Evolutionary conservation across 1,284 basidiomycete species (phyloP).

Genomic region (Ceratobasidium sp.): DNA sequence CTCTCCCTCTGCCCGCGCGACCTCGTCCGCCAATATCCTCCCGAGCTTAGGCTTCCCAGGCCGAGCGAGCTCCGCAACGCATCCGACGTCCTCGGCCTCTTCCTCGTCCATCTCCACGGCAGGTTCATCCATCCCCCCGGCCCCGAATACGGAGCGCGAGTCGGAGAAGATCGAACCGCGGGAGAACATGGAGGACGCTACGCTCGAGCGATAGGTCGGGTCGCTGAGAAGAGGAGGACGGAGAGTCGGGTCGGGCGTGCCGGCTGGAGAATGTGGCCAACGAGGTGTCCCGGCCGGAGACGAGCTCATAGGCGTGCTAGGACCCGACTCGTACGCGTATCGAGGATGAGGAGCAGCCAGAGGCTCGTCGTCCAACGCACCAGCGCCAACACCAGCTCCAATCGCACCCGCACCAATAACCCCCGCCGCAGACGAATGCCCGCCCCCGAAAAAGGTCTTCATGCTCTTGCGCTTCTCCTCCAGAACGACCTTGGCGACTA

Average conservation of each 20-base stretch:
- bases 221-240: background rate
- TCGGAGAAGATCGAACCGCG: constrained; percentile 19
- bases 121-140: constrained; percentile 50
- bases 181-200: constrained; percentile 23
- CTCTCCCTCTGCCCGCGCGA: constrained; percentile 65
- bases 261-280: constrained; percentile 23
- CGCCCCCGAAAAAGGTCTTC: background rate
- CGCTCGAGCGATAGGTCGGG: constrained; percentile 29
- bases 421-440: background rate
- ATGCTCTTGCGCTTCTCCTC: constrained; percentile 36
- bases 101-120: constrained; percentile 69
- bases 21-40: constrained; percentile 73
- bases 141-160: constrained; percentile 44
- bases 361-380: constrained; percentile 9
- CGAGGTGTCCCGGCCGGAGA: constrained; percentile 17
- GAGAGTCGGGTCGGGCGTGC: constrained; percentile 39
- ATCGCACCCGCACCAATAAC: too few species aligned
- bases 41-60: constrained; percentile 80
- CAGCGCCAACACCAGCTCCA: background rate
- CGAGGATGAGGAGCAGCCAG: constrained; percentile 16
- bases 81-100: constrained; percentile 73
- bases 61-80: constrained; percentile 74
- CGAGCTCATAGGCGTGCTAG: constrained; percentile 14
- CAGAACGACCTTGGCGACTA: constrained; percentile 43
- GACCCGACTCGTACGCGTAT: constrained; percentile 29